Evolutionary conservation across 345 rosid genomes (phyloP), one percentile per base, ranked within the genome.

Genomic region (Arabidopsis suecica): DNA sequence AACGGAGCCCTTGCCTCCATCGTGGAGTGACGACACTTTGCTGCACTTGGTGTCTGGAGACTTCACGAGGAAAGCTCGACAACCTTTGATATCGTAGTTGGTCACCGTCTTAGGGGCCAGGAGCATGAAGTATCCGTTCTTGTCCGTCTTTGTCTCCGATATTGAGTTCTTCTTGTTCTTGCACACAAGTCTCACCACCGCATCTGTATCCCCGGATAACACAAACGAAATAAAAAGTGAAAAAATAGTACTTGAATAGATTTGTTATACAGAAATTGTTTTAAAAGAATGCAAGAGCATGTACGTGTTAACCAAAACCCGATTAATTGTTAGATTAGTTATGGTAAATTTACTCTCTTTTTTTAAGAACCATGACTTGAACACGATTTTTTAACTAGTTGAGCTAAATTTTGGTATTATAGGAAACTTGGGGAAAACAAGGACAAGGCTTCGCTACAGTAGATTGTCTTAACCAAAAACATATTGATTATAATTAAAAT

Each of bases 101-200:
- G 91, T 83, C 73, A 94, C 33, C 7, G 83, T 83, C 84, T 83
- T 86, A 1, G 98, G 97, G 14, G 87, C 97, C 49, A 65, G 23
- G 3, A 90, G 5, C 66, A 69, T 51, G 79, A 86, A 94, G 83
- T 87, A 88, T 42, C 98, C 97, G 56, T 91, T 85, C 84, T 83
- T 83, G 93, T 90, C 96, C 4, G 93, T 86, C 20, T 23, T 83
- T 30, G 82, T 64, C 16, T 75, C 59, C 13, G 71, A 61, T 50
- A 30, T 78, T 2, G 83, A 62, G 47, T 77, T 62, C 59, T 54
- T 82, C 28, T 86, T 86, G 81, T 84, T 88, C 61, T 84, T 86
- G 96, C 97, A 94, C 76, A 73, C 61, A 12, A 94, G 80, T 70
- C 86, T 88, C 13, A 94, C 95, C 14, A 76, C 81, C 3, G 95